Percentiles rank a stretch among this genome's conserved stretches.
These are phyloP conservation scores for Gentiana straminea DNA, from an alignment of 257 asterid species.

Conservation along the genomic window DNA sequence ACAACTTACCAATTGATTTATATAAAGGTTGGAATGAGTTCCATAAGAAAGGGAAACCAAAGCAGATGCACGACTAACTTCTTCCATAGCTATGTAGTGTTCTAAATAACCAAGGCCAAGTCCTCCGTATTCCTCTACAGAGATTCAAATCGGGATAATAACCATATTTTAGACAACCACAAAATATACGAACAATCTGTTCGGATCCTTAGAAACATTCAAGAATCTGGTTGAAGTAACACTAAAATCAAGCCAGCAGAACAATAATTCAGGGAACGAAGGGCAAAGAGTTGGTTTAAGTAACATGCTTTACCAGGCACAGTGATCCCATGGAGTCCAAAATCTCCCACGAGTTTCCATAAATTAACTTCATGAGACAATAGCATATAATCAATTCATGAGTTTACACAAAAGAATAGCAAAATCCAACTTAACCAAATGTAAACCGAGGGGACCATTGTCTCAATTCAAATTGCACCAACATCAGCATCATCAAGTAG, in stretches of 20 bases:
- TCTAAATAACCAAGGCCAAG: constrained; percentile 97
- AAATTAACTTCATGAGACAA: constrained; percentile 67
- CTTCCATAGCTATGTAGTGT: constrained; percentile 98
- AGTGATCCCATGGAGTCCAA: constrained; percentile 91
- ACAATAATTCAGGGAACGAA: not conserved
- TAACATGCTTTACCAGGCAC: constrained; percentile 58
- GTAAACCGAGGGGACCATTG: too few relatives aligned
- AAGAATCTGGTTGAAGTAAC: not conserved
- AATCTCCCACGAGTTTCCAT: constrained; percentile 97
- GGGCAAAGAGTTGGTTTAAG: not conserved
- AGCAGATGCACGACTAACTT: constrained; percentile 95
- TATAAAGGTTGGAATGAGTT: constrained; percentile 90
- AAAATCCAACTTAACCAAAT: too few relatives aligned
- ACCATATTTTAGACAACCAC: constrained; percentile 11
- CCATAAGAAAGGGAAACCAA: constrained; percentile 97
- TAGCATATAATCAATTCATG: not conserved
- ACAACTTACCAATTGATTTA: constrained; percentile 83
- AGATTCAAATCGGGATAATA: constrained; percentile 4
- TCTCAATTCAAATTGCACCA: too few relatives aligned
- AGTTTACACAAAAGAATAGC: too few relatives aligned
- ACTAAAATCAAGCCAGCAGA: too few relatives aligned
- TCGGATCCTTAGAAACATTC: not conserved
- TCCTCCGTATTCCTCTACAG: constrained; percentile 92
- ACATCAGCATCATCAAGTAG: too few relatives aligned
- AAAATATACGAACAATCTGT: not conserved